Evolutionary conservation across 2,329 filamentous ascomycete genomes (phyloP).

Genomic region (Fragosphaeria purpurea): DNA sequence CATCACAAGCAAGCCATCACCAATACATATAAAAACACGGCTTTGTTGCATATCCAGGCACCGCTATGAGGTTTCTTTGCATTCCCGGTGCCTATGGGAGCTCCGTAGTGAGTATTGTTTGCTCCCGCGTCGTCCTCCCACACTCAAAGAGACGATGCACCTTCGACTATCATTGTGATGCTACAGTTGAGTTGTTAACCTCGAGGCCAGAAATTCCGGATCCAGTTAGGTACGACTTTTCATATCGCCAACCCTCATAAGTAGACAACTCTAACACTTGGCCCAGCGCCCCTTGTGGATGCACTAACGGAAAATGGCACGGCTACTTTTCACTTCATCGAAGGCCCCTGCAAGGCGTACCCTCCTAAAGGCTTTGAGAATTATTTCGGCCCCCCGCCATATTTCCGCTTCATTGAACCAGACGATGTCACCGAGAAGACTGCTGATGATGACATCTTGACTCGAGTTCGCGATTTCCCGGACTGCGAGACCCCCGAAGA

Average conservation of each 20-base stretch:
- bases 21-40: too few species aligned
- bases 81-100: conserved; percentile 48
- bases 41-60: too few species aligned
- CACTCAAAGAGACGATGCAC: too few species aligned
- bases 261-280: neutral
- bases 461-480: conserved; percentile 43
- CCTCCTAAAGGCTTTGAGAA: conserved; percentile 44
- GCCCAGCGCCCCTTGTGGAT: conserved; percentile 35
- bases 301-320: conserved; percentile 34
- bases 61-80: conserved; percentile 43
- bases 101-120: conserved; percentile 32
- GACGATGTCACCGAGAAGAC: conserved; percentile 30
- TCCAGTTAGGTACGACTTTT: conserved; percentile 35
- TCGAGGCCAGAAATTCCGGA: conserved; percentile 39
- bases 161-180: neutral
- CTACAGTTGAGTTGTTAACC: neutral
- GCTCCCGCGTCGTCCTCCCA: neutral
- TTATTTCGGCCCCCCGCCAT: conserved; percentile 45
- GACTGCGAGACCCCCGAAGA: conserved; percentile 42
- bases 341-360: conserved; percentile 38
- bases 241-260: neutral
- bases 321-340: conserved; percentile 39
- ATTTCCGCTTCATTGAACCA: conserved; percentile 45
- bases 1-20: too few species aligned
- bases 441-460: conserved; percentile 35